Base-by-base conservation (phyloP, 352 stramenopile species). In the Phytophthora chlamydospora region DNA sequence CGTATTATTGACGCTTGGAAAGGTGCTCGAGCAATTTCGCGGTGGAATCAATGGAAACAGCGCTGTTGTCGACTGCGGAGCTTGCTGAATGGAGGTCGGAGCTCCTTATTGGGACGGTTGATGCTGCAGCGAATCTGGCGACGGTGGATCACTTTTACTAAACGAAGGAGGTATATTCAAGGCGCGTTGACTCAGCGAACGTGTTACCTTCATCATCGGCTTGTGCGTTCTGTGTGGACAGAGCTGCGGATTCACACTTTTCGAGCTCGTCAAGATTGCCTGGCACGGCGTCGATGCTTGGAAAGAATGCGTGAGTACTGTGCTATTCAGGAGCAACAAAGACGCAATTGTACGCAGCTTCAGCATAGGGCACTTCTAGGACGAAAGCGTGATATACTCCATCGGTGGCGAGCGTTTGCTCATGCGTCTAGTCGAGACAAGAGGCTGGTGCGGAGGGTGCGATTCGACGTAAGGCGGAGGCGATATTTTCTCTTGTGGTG, bases 401-500 rank as follows among this genome's bases (percentile, higher is more conserved):
- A 54, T 24, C 51, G 40, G 12, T 78, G 69, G 69, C 32, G 52
- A 64, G 17, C 16, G 29, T 64, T 64, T 11, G 36, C 69, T 1
- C 33, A 59, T 49, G 40, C 4, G 14, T 51, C 32, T 34, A 19
- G 39, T 45, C 49, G 42, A 27, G 47, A 69, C 3, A 45, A 45
- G 27, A 66, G 19, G 14, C 35, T 70, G 13, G 40, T 49, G 12
- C 36, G 27, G 34, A 21, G 52, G 31, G 60, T 78, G 4, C 57
- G 67, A 27, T 69, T 69, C 39, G 53, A 60, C 17, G 38, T 78
- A 2, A 54, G 54, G 2, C 42, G 69, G 11, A 72, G 40, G 24
- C 51, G 56, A 31, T 72, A 62, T 49, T 67, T 78, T 46, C 24
- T 60, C 21, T 49, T 72, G 47, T 78, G 69, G 65, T 68, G 47